Percentiles rank a stretch among this genome's conserved stretches.
Evolutionary conservation across 1,139 yeast species (phyloP).

Genomic region (Suhomyces maxii): DNA sequence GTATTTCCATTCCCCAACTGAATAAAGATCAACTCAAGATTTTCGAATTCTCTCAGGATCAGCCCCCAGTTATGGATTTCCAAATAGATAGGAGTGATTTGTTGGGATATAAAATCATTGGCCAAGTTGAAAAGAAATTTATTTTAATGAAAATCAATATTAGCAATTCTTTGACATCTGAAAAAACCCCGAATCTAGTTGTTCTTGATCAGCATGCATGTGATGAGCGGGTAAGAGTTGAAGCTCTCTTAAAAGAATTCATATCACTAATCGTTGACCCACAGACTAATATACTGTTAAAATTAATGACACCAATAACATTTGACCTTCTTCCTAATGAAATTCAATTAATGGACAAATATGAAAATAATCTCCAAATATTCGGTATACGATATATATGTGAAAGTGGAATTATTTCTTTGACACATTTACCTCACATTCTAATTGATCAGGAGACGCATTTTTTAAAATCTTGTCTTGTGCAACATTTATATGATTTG

Average conservation of each 20-base stretch:
- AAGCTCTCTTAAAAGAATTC: slow-evolving; percentile 38
- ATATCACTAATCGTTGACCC: slow-evolving; percentile 19
- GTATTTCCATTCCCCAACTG: not conserved
- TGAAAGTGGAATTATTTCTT: slow-evolving; percentile 5
- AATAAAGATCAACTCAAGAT: not conserved
- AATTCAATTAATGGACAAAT: slow-evolving; percentile 26
- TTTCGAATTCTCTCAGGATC: not conserved
- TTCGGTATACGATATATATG: slow-evolving; percentile 37
- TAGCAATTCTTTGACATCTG: not conserved
- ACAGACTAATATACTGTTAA: slow-evolving; percentile 13
- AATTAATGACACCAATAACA: slow-evolving; percentile 13
- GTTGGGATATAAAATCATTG: slow-evolving; percentile 19
- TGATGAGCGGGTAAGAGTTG: slow-evolving; percentile 67
- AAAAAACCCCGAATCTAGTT: slow-evolving; percentile 23
- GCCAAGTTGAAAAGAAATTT: slow-evolving; percentile 62
- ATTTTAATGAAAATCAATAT: slow-evolving; percentile 39
- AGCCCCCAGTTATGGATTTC: not conserved
- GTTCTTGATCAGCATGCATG: slow-evolving; percentile 78
- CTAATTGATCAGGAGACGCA: slow-evolving; percentile 29
- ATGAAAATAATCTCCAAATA: slow-evolving; percentile 24
- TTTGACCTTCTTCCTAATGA: slow-evolving; percentile 30
- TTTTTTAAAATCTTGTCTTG: slow-evolving; percentile 33
- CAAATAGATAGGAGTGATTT: not conserved
- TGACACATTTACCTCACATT: slow-evolving; percentile 44
- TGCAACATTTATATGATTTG: slow-evolving; percentile 47